Conservation (phyloP, 2,329 filamentous ascomycete genomes). For the Fusarium sp. region DNA sequence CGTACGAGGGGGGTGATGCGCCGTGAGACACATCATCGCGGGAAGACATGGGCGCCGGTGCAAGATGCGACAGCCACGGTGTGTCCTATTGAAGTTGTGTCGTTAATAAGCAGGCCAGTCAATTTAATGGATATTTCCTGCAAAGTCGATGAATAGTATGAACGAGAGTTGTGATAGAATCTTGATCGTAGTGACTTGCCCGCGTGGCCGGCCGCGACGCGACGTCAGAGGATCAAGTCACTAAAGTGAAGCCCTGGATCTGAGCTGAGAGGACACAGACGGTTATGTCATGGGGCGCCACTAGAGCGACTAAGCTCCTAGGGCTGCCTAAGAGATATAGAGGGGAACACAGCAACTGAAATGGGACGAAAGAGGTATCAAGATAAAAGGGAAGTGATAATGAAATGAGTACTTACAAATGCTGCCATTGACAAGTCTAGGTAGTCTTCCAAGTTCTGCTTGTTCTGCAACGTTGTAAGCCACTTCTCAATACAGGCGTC, state of each 20-base stretch:
- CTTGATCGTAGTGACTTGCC: constrained; percentile 3
- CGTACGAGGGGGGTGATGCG: constrained; percentile 47
- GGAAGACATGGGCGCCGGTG: constrained; percentile 51
- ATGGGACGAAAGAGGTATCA: neutral
- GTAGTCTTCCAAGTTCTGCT: constrained; percentile 32
- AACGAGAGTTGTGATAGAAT: constrained; percentile 1
- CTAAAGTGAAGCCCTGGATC: constrained; percentile 14
- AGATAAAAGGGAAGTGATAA: neutral
- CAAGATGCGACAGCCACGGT: constrained; percentile 63
- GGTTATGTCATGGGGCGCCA: constrained; percentile 42
- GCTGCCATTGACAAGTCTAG: constrained; percentile 46
- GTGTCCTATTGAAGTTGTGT: constrained; percentile 45
- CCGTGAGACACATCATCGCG: constrained; percentile 50
- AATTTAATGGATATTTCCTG: neutral
- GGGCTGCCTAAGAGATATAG: neutral
- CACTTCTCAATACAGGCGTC: constrained; percentile 42
- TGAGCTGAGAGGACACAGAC: constrained; percentile 13
- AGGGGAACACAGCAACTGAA: neutral
- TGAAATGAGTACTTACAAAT: constrained; percentile 44
- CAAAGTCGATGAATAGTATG: neutral
- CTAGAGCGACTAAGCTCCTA: constrained; percentile 16
- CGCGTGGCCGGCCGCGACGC: constrained; percentile 34
- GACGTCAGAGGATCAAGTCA: constrained; percentile 36
- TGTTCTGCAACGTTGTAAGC: constrained; percentile 37
- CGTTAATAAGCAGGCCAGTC: constrained; percentile 28